These are phyloP conservation scores for Tricholoma hemisulphureum DNA, from an alignment of 768 basidiomycete genomes.

Conservation along the genomic window DNA sequence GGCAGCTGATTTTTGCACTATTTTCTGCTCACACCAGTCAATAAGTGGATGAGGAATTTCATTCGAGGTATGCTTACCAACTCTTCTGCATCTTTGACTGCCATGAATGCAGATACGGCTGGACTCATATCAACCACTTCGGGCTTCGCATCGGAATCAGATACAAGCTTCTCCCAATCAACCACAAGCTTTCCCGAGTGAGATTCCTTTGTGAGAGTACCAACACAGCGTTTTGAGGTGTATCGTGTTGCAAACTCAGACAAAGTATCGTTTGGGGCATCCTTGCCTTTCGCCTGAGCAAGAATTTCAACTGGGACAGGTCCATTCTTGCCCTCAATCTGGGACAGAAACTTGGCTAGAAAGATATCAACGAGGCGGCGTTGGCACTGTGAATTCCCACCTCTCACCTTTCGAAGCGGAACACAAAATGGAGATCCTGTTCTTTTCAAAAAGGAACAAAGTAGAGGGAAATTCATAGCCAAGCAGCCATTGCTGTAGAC, in stretches of 20 bases:
- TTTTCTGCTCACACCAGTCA: constrained; percentile 54
- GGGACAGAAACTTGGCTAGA: constrained; percentile 81
- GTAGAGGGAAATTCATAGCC: constrained; percentile 99
- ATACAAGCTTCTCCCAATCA: constrained; percentile 77
- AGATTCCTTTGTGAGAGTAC: constrained; percentile 76
- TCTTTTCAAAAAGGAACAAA: constrained; percentile 76
- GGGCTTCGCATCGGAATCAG: constrained; percentile 55
- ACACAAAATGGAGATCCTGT: constrained; percentile 76
- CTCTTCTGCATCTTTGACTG: constrained; percentile 90
- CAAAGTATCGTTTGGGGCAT: constrained; percentile 70
- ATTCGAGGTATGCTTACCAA: constrained; percentile 52
- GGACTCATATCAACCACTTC: constrained; percentile 78
- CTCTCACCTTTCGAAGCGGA: constrained; percentile 81
- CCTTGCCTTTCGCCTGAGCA: constrained; percentile 78
- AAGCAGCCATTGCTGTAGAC: constrained; percentile 84
- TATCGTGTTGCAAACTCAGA: constrained; percentile 65
- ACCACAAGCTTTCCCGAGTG: constrained; percentile 81
- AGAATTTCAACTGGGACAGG: constrained; percentile 72
- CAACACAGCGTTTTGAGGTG: constrained; percentile 63
- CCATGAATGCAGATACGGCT: constrained; percentile 75
- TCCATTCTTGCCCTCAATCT: constrained; percentile 59
- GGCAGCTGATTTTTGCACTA: constrained; percentile 66
- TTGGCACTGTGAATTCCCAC: neutral
- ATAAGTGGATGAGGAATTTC: neutral
- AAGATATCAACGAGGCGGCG: constrained; percentile 5